Evolutionary conservation across 2,329 filamentous ascomycete species (phyloP).

Genomic region (Pleoardoris graminearum): DNA sequence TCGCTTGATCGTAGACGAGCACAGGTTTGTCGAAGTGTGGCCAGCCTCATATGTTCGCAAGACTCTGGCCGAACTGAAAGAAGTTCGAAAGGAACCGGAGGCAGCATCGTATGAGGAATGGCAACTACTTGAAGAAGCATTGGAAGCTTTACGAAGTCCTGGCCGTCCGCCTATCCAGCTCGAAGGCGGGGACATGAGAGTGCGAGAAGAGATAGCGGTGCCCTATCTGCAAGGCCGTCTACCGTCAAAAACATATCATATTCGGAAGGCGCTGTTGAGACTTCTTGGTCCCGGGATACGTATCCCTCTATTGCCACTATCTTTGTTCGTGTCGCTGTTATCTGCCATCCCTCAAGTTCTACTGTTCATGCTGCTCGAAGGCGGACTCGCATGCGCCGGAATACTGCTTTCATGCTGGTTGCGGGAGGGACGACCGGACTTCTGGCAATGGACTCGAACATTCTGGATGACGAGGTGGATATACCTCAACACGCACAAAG

Average conservation of each 20-base stretch:
- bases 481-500: background rate
- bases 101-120: background rate
- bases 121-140: slow-evolving; percentile 1
- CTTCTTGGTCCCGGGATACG: slow-evolving; percentile 10
- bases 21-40: slow-evolving; percentile 11
- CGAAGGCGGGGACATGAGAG: background rate
- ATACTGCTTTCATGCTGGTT: slow-evolving; percentile 6
- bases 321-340: background rate
- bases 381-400: background rate
- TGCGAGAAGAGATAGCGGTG: background rate
- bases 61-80: slow-evolving; percentile 1
- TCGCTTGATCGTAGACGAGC: slow-evolving; percentile 8
- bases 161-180: background rate
- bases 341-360: background rate
- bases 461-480: slow-evolving; percentile 8
- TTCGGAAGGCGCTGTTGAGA: slow-evolving; percentile 9
- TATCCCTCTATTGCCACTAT: slow-evolving; percentile 1
- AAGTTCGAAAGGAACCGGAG: slow-evolving; percentile 4
- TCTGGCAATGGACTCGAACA: background rate
- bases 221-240: slow-evolving; percentile 9
- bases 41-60: background rate
- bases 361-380: background rate
- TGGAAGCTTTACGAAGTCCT: background rate
- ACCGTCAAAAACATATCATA: slow-evolving; percentile 13
- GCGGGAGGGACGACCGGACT: slow-evolving; percentile 4